Base-by-base conservation (phyloP, 345 rosid species). In the Populus deltoides region DNA sequence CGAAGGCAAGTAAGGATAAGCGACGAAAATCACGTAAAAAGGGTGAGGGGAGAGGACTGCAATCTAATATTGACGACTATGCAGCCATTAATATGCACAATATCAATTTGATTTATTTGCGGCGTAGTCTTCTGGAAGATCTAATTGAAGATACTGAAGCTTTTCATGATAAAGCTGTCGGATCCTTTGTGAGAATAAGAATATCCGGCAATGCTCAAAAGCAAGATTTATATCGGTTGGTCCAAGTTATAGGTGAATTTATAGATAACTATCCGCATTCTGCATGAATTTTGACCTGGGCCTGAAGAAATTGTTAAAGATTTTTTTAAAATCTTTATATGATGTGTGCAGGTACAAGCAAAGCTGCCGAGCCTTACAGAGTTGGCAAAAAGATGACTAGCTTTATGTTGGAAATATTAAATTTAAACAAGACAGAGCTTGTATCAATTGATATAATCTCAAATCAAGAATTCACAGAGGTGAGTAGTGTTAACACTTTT, bases 381-480 rank as follows among this genome's bases (percentile, higher is more conserved):
- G 98, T 97, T 81, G 99, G 99, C 79, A 94, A 92, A 83, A 90
- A 79, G 83, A 86, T 87, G 82, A 88, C 97, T 12, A 89, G 86
- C 86, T 90, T 80, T 84, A 83, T 91, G 76, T 84, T 97, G 78
- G 97, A 94, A 76, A 91, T 94, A 86, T 88, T 93, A 83, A 97
- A 97, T 80, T 87, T 97, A 84, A 88, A 88, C 90, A 94, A 94
- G 92, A 91, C 92, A 5, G 99, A 97, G 89, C 81, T 87, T 73
- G 83, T 97, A 55, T 86, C 95, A 31, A 90, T 97, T 72, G 99
- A 97, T 88, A 92, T 87, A 74, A 89, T 97, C 85, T 97, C 99
- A 76, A 97, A 97, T 78, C 99, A 97, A 90, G 99, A 92, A 81
- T 97, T 97, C 79, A 92, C 98, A 27, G 97, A 97, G 98, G 99